Base-by-base conservation (phyloP, 2,329 filamentous ascomycete genomes). In the Pseudogymnoascus sp. region DNA sequence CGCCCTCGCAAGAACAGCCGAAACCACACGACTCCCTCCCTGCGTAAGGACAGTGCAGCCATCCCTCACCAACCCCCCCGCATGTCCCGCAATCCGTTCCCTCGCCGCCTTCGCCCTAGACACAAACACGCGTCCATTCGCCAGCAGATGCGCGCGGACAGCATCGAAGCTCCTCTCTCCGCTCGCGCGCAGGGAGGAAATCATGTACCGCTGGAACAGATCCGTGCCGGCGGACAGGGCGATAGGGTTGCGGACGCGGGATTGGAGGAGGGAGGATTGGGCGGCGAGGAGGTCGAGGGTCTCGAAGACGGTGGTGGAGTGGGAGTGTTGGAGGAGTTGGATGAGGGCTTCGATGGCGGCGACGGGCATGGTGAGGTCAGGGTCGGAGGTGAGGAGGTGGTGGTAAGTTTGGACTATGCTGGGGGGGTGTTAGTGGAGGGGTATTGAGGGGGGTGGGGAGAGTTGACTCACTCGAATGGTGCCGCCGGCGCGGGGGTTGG, bases 291-390 rank as follows among this genome's bases (percentile, higher is more conserved):
- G 85, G 70, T 93, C 88, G 74, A 97, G 88, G 36, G 93, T 97
- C 79, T 99, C 95, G 78, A 89, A 93, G 71, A 96, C 91, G 64
- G 95, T 99, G 21, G 87, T 89, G 6, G 91, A 88, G 66, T 87
- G 87, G 53, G 87, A 89, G 67, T 89, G 83, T 72, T 88, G 87
- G 65, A 97, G 89, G 65, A 95, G 88, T 72, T 89, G 86, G 69
- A 97, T 95, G 65, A 99, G 83, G 28, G 92, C 87, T 78, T 96
- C 91, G 73, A 96, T 96, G 65, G 93, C 92, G 19, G 95, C 95
- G 63, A 99, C 90, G 67, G 95, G 93, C 85, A 96, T 97, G 36
- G 93, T 97, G 62, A 97, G 83, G 66, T 96, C 90, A 10, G 89
- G 83, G 74, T 97, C 92, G 61, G 83, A 81, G 64, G 73, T 73